phyloP scores from a whole-genome alignment of 2,329 filamentous ascomycete genomes.

The Pseudovirgaria hyperparasitica region DNA sequence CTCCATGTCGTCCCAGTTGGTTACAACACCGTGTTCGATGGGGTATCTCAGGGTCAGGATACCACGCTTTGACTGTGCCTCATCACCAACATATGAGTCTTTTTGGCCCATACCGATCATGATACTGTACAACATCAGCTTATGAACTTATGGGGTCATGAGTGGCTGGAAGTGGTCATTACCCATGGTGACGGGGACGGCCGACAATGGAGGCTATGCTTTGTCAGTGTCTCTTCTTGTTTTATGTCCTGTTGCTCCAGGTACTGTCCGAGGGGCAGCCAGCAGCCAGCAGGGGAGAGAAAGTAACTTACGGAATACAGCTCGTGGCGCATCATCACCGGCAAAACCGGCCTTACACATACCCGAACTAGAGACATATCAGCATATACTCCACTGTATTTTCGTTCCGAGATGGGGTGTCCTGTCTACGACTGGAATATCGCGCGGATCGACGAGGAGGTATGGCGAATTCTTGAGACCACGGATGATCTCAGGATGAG shows the following conservation, averaged over 20 bases:
- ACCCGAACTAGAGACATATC: conserved; percentile 64
- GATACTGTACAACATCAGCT: conserved; percentile 56
- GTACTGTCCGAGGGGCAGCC: background rate
- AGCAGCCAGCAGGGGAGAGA: conserved; percentile 13
- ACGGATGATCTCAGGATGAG: conserved; percentile 16
- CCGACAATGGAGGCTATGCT: conserved; percentile 90
- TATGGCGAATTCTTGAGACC: conserved; percentile 6
- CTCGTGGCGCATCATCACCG: conserved; percentile 99
- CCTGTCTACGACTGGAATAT: background rate
- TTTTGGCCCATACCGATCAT: conserved; percentile 99
- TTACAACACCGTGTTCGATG: conserved; percentile 99
- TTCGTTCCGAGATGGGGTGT: no score
- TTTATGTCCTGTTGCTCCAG: no score
- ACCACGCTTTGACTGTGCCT: conserved; percentile 99
- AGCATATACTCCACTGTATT: conserved; percentile 19
- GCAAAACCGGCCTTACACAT: conserved; percentile 99
- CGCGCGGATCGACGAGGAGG: background rate
- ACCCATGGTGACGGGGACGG: conserved; percentile 99
- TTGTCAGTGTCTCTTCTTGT: no score
- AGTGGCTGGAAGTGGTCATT: conserved; percentile 35
- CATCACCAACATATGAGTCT: conserved; percentile 99
- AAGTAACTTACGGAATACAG: conserved; percentile 93
- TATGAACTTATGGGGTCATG: conserved; percentile 8
- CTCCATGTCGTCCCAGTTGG: conserved; percentile 99
- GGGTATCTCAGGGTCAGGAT: conserved; percentile 98